Base-by-base conservation (phyloP, 1,284 basidiomycete genomes). In the Puccinia polysora region DNA sequence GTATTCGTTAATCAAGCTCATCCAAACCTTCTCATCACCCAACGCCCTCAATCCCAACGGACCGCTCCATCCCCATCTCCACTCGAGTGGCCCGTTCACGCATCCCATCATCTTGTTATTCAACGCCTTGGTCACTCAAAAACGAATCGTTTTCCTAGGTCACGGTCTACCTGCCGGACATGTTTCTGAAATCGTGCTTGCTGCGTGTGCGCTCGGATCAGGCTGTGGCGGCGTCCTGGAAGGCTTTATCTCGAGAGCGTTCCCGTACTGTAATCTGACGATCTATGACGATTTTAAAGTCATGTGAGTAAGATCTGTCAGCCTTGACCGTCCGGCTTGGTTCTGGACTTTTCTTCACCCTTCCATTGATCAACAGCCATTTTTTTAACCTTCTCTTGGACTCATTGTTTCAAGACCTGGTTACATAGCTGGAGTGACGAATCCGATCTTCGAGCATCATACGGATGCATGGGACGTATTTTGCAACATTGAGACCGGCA, bases 391-490 rank as follows among this genome's bases (percentile, higher is more conserved):
- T 25, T 47, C 14, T 14, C 40, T 36, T 34, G n/a, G 25, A 55
- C 6, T 30, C 25, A 30, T 50, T 50, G 47, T 32, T 56, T 25
- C 59, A 74, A 90, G 89, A 59, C 86, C 89, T 4, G 92, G 90
- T 12, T 98, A 89, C 79, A 92, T 98, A 70, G 94, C 93, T 4
- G 94, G 94, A 2, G 93, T 97, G 1, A 95, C 91, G 2, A 97
- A 98, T 78, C 94, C 94, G 0, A 91, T 95, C 36, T 97, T 97
- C 79, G 91, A 94, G 43, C 43, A 59, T 2, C 65, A 69, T 45
- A 69, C 64, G 12, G 63, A 65, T 18, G 49, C 65, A 36, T 98
- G 95, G 95, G 94, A 98, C 80, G 83, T 98, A 1, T 83, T 97
- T 45, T 89, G 91, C 79, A 91, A 97, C 78, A 86, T 96, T 73